Evolutionary conservation across 805 yeast species (phyloP).

Genomic region (Metschnikowia noctiluminum): DNA sequence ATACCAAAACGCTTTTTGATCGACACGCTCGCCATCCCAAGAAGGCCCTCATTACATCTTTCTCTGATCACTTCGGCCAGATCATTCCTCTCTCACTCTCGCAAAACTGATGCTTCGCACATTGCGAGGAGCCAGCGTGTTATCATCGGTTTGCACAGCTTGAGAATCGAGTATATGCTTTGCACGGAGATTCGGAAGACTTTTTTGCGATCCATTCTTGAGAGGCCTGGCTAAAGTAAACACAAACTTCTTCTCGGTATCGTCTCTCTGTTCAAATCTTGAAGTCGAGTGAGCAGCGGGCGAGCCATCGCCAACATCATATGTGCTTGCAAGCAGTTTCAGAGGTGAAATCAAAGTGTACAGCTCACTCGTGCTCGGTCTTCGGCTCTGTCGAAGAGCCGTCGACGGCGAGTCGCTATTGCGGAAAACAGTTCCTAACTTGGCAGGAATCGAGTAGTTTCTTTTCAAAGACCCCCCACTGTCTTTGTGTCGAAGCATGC

Average conservation of each 20-base stretch:
- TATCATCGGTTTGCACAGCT: neutral
- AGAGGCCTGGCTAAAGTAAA: neutral
- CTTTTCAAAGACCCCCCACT: slow-evolving; percentile 4
- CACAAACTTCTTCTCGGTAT: neutral
- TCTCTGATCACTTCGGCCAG: neutral
- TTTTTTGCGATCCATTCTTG: neutral
- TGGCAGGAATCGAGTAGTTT: slow-evolving; percentile 10
- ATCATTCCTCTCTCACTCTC: slow-evolving; percentile 15
- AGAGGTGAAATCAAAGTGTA: neutral
- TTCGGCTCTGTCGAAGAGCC: neutral
- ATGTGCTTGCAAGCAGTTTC: neutral
- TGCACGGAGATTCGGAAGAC: slow-evolving; percentile 1
- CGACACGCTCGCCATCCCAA: no score
- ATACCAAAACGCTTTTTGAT: no score
- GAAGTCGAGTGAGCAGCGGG: neutral
- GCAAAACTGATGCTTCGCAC: slow-evolving; percentile 19
- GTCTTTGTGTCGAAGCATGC: neutral
- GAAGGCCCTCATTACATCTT: no score
- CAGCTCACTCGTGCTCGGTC: slow-evolving; percentile 5
- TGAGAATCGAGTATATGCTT: neutral
- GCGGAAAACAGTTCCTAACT: slow-evolving; percentile 2
- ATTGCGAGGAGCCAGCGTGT: slow-evolving; percentile 1
- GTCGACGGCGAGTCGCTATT: slow-evolving; percentile 1
- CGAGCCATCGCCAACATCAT: slow-evolving; percentile 1
- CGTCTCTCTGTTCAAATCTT: neutral